Evolutionary conservation across 2,329 filamentous ascomycete species (phyloP).

Genomic region (Ophiosphaerella narmari): DNA sequence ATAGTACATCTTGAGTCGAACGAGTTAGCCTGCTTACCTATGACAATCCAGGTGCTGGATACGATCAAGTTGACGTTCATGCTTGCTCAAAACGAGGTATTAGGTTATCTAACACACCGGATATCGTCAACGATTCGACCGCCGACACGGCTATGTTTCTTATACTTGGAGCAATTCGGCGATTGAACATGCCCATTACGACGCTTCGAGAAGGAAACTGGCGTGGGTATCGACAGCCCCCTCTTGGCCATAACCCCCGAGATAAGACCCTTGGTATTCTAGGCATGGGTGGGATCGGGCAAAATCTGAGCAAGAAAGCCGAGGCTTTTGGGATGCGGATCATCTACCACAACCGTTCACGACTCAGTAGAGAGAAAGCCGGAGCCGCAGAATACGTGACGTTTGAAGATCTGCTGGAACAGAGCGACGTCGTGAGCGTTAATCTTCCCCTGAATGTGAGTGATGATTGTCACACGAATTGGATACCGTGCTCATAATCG

Average conservation of each 20-base stretch:
- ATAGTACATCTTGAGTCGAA: neutral
- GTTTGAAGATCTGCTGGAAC: slow-evolving; percentile 72
- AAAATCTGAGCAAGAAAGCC: slow-evolving; percentile 75
- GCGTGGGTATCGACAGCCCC: slow-evolving; percentile 61
- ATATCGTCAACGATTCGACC: slow-evolving; percentile 79
- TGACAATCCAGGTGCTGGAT: slow-evolving; percentile 69
- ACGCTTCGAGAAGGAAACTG: slow-evolving; percentile 70
- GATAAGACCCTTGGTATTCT: slow-evolving; percentile 80
- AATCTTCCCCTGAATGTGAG: slow-evolving; percentile 81
- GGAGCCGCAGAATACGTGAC: slow-evolving; percentile 68
- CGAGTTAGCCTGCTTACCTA: neutral
- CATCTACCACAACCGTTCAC: slow-evolving; percentile 73
- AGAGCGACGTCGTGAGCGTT: slow-evolving; percentile 77
- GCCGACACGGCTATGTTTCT: slow-evolving; percentile 82
- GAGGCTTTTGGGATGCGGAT: slow-evolving; percentile 76
- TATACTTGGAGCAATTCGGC: slow-evolving; percentile 77
- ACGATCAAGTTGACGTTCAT: slow-evolving; percentile 78
- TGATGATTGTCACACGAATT: slow-evolving; percentile 17
- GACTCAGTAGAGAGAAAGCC: slow-evolving; percentile 60
- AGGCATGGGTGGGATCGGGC: slow-evolving; percentile 85
- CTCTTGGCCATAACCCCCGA: slow-evolving; percentile 75
- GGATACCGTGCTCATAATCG: neutral
- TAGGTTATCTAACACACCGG: slow-evolving; percentile 79
- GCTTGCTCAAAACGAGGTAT: slow-evolving; percentile 71
- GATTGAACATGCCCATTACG: slow-evolving; percentile 70